phyloP scores from a whole-genome alignment of 2,329 filamentous ascomycete species.

The Rasamsonia emersonii region DNA sequence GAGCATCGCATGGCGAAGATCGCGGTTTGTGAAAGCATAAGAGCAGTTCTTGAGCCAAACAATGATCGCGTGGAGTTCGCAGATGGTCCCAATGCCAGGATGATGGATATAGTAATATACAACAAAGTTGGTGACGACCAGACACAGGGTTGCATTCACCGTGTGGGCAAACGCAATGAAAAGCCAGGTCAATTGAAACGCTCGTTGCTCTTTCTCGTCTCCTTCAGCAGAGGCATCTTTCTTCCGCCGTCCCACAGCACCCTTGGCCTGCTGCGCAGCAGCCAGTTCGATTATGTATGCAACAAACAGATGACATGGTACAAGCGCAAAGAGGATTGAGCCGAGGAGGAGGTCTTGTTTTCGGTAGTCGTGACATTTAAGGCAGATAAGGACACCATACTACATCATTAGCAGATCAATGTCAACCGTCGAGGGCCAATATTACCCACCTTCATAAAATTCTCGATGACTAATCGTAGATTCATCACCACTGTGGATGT shows the following conservation, averaged over 20 bases:
- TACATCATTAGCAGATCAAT: constrained; percentile 27
- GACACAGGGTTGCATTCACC: constrained; percentile 72
- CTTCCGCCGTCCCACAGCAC: constrained; percentile 51
- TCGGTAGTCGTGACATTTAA: constrained; percentile 81
- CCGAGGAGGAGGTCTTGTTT: constrained; percentile 69
- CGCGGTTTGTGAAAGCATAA: constrained; percentile 93
- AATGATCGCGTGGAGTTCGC: constrained; percentile 84
- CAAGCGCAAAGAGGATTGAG: constrained; percentile 69
- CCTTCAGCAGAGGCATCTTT: constrained; percentile 49
- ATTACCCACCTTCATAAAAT: constrained; percentile 76
- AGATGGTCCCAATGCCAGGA: constrained; percentile 83
- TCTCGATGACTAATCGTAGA: constrained; percentile 88
- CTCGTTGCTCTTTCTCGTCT: constrained; percentile 49
- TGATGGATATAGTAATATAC: constrained; percentile 92
- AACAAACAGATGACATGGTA: constrained; percentile 82
- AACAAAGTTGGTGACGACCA: constrained; percentile 70
- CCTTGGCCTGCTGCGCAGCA: constrained; percentile 70
- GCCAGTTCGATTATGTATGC: constrained; percentile 83
- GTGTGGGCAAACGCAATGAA: constrained; percentile 72
- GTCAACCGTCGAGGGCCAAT: not conserved
- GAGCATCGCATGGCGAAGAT: constrained; percentile 82
- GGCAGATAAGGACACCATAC: constrained; percentile 92
- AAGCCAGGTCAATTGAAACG: constrained; percentile 68
- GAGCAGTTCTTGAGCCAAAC: constrained; percentile 95
- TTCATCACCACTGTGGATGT: constrained; percentile 72